Evolutionary conservation across 169 alveolate species (phyloP).

Genomic region (Cryptosporidium baileyi): DNA sequence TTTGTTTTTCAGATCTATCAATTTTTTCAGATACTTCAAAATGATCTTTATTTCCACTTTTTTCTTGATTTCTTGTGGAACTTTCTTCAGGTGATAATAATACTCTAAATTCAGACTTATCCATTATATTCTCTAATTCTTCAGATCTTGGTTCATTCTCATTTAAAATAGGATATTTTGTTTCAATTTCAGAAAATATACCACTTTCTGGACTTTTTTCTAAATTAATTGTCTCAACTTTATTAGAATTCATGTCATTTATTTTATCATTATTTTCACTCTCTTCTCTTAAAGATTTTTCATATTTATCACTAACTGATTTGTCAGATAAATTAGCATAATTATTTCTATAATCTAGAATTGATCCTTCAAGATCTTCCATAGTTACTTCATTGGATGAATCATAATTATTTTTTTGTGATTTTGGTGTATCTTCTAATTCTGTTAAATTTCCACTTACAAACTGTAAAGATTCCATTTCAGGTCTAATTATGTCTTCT

Average conservation of each 20-base stretch:
- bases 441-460: too few species aligned
- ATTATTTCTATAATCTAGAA: constrained; percentile 5
- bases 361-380: constrained; percentile 27
- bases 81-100: background rate
- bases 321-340: background rate
- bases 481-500: too few species aligned
- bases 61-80: background rate
- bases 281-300: constrained; percentile 4
- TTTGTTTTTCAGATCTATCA: background rate
- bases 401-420: constrained; percentile 7
- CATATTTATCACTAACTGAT: constrained; percentile 31
- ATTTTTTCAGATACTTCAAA: too few species aligned
- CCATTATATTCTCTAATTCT: background rate
- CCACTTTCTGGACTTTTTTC: background rate
- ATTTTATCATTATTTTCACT: background rate
- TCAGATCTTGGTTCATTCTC: background rate
- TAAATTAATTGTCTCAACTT: background rate
- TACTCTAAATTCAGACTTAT: background rate
- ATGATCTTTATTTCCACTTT: background rate
- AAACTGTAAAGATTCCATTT: too few species aligned
- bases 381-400: constrained; percentile 8
- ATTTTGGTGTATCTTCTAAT: too few species aligned
- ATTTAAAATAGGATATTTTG: background rate
- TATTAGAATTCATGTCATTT: background rate
- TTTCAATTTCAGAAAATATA: background rate